Evolutionary conservation across 1,284 basidiomycete species (phyloP).

Genomic region (Athelia psychrophila): DNA sequence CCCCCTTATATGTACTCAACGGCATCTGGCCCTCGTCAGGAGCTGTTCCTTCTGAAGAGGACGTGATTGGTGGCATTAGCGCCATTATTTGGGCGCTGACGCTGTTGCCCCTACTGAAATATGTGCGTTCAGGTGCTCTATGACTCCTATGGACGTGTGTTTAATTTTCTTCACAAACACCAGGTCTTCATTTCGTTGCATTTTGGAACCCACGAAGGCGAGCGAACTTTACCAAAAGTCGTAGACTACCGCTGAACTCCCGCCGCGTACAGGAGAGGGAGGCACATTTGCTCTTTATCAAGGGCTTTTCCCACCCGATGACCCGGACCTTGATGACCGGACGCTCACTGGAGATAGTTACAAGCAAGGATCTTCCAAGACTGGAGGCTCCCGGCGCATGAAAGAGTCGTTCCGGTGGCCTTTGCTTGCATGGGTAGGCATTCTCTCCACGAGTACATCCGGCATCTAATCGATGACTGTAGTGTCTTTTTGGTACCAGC

Average conservation of each 20-base stretch:
- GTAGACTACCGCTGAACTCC: neutral
- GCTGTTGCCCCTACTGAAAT: conserved; percentile 63
- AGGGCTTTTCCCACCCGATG: conserved; percentile 51
- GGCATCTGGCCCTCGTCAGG: conserved; percentile 55
- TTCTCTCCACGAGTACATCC: neutral
- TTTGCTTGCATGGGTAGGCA: conserved; percentile 49
- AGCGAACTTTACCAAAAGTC: conserved; percentile 2
- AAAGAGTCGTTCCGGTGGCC: conserved; percentile 39
- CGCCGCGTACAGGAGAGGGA: conserved; percentile 46
- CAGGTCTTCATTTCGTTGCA: conserved; percentile 53
- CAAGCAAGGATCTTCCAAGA: conserved; percentile 11
- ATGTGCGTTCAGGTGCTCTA: conserved; percentile 35
- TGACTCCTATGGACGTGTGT: neutral
- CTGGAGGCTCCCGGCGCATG: conserved; percentile 19
- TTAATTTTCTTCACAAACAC: neutral
- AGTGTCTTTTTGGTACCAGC: conserved; percentile 40
- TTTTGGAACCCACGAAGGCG: conserved; percentile 60
- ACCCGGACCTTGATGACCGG: conserved; percentile 45
- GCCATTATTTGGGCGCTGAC: conserved; percentile 66
- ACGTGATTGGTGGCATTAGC: conserved; percentile 57
- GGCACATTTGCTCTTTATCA: conserved; percentile 65
- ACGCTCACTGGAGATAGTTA: conserved; percentile 48
- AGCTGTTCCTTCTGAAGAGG: conserved; percentile 48
- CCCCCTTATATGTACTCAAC: conserved; percentile 62
- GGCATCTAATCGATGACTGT: neutral